Base-by-base conservation (phyloP, 805 yeast species). In the Ogataea nonfermentans region DNA sequence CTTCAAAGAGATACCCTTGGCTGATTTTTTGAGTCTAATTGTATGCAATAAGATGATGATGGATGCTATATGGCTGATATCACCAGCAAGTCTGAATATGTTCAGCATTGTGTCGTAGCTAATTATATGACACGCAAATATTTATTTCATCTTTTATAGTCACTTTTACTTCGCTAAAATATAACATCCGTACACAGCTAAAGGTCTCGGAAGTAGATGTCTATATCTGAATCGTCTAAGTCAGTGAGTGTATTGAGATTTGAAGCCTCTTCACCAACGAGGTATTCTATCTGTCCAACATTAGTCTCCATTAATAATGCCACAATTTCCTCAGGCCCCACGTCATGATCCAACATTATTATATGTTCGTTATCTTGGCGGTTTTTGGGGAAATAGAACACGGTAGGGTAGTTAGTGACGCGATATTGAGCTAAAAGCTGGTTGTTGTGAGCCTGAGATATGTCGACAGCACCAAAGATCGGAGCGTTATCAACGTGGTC, bases 1-100 rank as follows among this genome's bases (percentile, higher is more conserved):
- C 66, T 91, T 91, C 57, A 86, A 67, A 1, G 97, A 89, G 34
- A 93, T 75, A 30, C 99, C 99, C 22, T 79, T 76, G 32, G 84
- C 79, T 6, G 95, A 81, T 44, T 69, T 70, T 40, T 84, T 74
- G 5, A 66, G 56, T 37, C 69, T 73, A 51, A 93, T 87, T 28
- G 88, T 77, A 39, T 78, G 81, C 35, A 91, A 67, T 48, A 93
- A 71, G 40, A 93, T 75, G 43, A 85, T 67, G 35, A 87, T 85
- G 52, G 95, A 81, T 12, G 83, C 78, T 61, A 87, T 66, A 60
- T 93, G 99, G 32, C 93, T 78, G 40, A 87, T 56, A 57, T 93
- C 99, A 20, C 91, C 65, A 1, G 52, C 52, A 9, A 69, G 53
- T 53, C 77, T 61, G 50, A 72, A 71, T 26, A 71, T 47, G 48